A percentile compares a stretch with the other conserved stretches of the same genome.
Conservation (phyloP, 2,329 filamentous ascomycete genomes). For the Hirsutella rhossiliensis region DNA sequence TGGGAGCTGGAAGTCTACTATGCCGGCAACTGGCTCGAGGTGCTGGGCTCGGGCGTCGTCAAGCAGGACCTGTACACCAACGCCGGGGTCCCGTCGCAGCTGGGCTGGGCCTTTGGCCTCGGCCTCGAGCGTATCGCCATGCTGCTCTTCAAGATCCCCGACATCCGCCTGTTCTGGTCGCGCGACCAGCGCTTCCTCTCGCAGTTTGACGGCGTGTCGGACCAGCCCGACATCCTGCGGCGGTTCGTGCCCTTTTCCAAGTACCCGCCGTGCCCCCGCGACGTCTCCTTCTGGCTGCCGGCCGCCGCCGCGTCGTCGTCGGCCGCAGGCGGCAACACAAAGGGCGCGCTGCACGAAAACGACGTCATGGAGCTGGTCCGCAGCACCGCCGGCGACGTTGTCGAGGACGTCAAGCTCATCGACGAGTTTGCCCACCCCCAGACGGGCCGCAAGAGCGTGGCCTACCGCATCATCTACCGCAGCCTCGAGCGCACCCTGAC, state of each 20-base stretch:
- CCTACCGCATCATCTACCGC: constrained; percentile 88
- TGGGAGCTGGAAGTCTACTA: constrained; percentile 97
- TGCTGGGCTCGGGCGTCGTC: constrained; percentile 85
- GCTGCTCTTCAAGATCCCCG: constrained; percentile 90
- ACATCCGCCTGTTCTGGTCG: constrained; percentile 96
- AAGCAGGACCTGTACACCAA: constrained; percentile 71
- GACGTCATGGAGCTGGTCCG: constrained; percentile 95
- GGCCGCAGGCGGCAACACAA: constrained; percentile 31
- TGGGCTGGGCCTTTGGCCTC: constrained; percentile 93
- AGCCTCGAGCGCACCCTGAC: constrained; percentile 85
- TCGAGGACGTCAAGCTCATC: constrained; percentile 75
- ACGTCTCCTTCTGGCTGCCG: constrained; percentile 84
- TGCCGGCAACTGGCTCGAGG: constrained; percentile 89
- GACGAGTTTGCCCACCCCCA: constrained; percentile 86
- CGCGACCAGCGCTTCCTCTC: constrained; percentile 70
- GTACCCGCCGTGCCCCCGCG: constrained; percentile 78
- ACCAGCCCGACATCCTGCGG: constrained; percentile 32
- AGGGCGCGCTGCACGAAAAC: constrained; percentile 54
- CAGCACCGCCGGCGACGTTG: constrained; percentile 65
- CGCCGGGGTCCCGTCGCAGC: constrained; percentile 59
- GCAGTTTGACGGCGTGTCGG: constrained; percentile 62
- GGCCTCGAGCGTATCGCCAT: constrained; percentile 94
- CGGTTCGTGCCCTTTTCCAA: constrained; percentile 84
- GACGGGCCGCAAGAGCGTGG: constrained; percentile 71
- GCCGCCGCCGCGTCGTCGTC: constrained; percentile 22